Evolutionary conservation across 192 early-diverging fungal species (phyloP), one percentile per base, ranked within the genome.

Genomic region (Piromyces sp.): DNA sequence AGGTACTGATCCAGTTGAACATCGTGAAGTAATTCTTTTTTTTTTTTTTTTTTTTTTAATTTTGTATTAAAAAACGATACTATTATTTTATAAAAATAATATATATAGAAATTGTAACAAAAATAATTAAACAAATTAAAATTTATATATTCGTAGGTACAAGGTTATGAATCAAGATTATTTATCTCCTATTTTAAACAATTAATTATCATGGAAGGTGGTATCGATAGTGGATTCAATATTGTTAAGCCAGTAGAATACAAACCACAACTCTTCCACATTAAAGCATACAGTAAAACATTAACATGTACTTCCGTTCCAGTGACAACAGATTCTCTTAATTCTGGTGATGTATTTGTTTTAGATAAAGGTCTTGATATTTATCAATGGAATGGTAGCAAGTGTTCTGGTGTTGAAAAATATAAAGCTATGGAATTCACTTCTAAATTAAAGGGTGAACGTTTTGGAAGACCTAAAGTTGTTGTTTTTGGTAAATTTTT

Each of bases 301-400:
- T 68, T 68, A n/a, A 68, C 51, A 9, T 26, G 22, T 68, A 68
- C 51, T 28, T 68, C 51, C 11, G 92, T 94, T 0, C 83, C 87
- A 26, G 80, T 89, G 37, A 80, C 86, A 16, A 82, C 83, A 80
- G 84, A 83, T 14, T 89, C 88, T 37, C 84, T 95, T 30, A 93
- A 93, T 86, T 86, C 87, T 28, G 92, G 91, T 0, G 93, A 94
- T 84, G 93, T 94, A n/a, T 95, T 95, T 86, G 87, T 95, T 13
- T 81, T 94, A 30, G 93, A 95, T 83, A 84, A 84, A 1, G 94
- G 94, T n/a, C 84, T 90, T 33, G 83, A 86, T 13, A 85, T 95
- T 36, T 89, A 88, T 82, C 91, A 91, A 84, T 93, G 92, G 91
- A 92, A 95, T 82, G 93, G 94, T 14, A 81, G 80, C 28, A 80